These are phyloP conservation scores for Pueraria montana DNA, from an alignment of 306 rosid species.

Conservation along the genomic window DNA sequence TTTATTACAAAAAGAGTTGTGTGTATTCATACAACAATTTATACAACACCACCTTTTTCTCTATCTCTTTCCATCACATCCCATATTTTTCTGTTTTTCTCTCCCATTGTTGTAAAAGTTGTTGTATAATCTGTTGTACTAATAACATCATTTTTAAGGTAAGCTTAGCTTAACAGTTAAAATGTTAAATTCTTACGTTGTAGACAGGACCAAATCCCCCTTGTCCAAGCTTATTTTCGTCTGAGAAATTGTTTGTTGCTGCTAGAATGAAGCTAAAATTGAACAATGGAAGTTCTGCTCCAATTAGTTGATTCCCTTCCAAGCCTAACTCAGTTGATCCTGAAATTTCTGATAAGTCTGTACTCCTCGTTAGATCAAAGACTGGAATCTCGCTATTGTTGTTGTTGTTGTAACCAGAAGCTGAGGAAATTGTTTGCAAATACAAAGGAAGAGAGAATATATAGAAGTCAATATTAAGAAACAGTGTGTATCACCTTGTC, in stretches of 20 bases:
- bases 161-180: background rate
- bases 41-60: background rate
- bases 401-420: constrained; percentile 50
- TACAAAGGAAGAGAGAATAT: background rate
- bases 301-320: constrained; percentile 56
- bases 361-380: constrained; percentile 50
- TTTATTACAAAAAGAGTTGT: background rate
- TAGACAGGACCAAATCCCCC: constrained; percentile 85
- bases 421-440: constrained; percentile 50
- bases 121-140: background rate
- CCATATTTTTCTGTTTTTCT: background rate
- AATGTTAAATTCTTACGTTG: constrained; percentile 37
- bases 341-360: constrained; percentile 67
- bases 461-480: background rate
- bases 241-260: constrained; percentile 71
- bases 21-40: background rate
- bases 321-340: constrained; percentile 59
- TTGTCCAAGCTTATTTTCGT: constrained; percentile 76
- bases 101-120: background rate
- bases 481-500: background rate
- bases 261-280: constrained; percentile 59
- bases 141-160: background rate
- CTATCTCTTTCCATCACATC: background rate
- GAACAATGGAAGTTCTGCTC: constrained; percentile 67
- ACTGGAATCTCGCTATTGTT: constrained; percentile 40